These are phyloP conservation scores for Microthlaspi erraticum DNA, from an alignment of 345 rosid species.

Conservation along the genomic window DNA sequence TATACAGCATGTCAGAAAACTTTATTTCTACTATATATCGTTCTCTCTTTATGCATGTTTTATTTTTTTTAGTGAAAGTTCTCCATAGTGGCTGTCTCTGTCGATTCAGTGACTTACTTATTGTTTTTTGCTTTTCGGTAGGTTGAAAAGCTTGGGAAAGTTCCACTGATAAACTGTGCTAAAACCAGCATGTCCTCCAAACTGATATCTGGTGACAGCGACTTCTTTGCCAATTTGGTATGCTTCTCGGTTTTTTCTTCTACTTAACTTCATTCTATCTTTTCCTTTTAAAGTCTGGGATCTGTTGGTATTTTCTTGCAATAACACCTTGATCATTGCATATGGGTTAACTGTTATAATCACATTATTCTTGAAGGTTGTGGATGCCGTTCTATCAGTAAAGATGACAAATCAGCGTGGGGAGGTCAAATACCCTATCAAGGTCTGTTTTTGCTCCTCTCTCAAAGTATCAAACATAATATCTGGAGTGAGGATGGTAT, in stretches of 20 bases:
- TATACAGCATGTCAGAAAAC: neutral
- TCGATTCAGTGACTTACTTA: neutral
- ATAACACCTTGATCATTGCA: conserved; percentile 6
- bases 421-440: conserved; percentile 91
- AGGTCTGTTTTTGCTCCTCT: conserved; percentile 54
- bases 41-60: neutral
- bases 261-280: neutral
- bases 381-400: conserved; percentile 81
- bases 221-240: conserved; percentile 96
- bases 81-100: neutral
- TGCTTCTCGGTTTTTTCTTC: conserved; percentile 16
- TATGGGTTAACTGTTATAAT: conserved; percentile 14
- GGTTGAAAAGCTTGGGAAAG: conserved; percentile 98
- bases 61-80: neutral
- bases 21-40: neutral
- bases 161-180: conserved; percentile 88
- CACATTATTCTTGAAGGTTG: conserved; percentile 57
- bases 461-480: neutral
- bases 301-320: conserved; percentile 2
- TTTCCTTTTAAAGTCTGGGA: neutral
- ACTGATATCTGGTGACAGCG: conserved; percentile 87
- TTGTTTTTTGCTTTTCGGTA: conserved; percentile 29
- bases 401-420: conserved; percentile 92
- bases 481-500: neutral
- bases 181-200: conserved; percentile 99